A percentile compares a stretch with the other conserved stretches of the same genome.
phyloP scores from a whole-genome alignment of 768 basidiomycete species.

The Lentinula detonsa region DNA sequence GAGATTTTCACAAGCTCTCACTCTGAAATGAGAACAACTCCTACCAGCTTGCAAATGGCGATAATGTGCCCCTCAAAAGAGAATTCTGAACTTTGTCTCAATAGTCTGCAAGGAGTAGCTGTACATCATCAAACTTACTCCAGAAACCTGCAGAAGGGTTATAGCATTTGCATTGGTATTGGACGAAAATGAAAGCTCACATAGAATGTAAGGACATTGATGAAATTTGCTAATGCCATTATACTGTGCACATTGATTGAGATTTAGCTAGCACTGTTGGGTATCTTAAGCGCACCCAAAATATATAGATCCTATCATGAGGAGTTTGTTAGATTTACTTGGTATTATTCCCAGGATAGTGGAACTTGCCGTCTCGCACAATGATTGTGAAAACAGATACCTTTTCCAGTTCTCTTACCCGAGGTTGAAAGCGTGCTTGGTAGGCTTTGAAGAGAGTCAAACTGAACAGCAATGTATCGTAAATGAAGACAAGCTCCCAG shows the following conservation, averaged over 20 bases:
- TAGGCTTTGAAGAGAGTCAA: constrained; percentile 1
- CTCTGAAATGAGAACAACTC: background rate
- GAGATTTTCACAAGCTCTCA: no score
- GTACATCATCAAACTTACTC: background rate
- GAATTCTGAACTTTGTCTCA: background rate
- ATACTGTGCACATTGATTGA: background rate
- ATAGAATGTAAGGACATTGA: background rate
- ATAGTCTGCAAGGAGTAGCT: background rate
- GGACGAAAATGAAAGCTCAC: background rate
- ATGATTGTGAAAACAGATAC: background rate
- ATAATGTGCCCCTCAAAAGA: background rate
- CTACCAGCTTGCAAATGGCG: background rate
- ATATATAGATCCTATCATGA: background rate
- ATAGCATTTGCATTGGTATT: background rate
- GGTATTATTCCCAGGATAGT: background rate
- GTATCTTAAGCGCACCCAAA: background rate
- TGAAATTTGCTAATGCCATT: constrained; percentile 1
- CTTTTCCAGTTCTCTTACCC: background rate
- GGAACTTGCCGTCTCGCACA: background rate
- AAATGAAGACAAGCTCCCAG: background rate
- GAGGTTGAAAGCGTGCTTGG: background rate
- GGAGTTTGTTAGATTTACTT: background rate
- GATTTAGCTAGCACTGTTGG: background rate
- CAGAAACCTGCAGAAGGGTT: background rate
- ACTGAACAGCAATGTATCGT: background rate